Percentiles rank a stretch among this genome's conserved stretches.
Evolutionary conservation across 2,329 filamentous ascomycete genomes (phyloP).

Genomic region (Hyphodiscus sp.): DNA sequence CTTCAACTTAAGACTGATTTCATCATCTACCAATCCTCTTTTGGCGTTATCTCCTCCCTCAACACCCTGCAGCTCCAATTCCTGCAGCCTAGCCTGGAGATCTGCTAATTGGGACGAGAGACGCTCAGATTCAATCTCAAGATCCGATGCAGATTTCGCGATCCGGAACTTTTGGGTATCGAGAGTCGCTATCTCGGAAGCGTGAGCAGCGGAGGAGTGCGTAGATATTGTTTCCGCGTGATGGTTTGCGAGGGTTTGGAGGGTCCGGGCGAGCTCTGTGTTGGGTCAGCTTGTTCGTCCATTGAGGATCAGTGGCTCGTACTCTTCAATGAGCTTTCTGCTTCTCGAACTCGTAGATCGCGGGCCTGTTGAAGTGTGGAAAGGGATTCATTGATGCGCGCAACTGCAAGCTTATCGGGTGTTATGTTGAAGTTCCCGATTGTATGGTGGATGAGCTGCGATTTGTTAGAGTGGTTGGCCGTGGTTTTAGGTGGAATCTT

Average conservation of each 20-base stretch:
- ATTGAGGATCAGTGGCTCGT: constrained; percentile 25
- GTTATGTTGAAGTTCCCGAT: constrained; percentile 92
- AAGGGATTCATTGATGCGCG: constrained; percentile 78
- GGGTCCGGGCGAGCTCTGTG: constrained; percentile 61
- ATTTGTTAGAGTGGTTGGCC: neutral
- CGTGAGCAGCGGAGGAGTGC: constrained; percentile 75
- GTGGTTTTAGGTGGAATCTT: constrained; percentile 30
- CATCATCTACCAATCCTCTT: constrained; percentile 50
- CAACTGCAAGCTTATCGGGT: constrained; percentile 77
- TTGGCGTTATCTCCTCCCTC: constrained; percentile 53
- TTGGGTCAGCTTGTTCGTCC: constrained; percentile 3
- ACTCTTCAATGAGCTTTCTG: constrained; percentile 60
- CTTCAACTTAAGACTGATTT: constrained; percentile 70
- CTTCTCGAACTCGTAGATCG: constrained; percentile 66
- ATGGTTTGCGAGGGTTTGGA: constrained; percentile 68
- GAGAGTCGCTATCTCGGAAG: constrained; percentile 74
- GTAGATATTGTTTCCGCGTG: constrained; percentile 68
- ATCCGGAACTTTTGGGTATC: constrained; percentile 93
- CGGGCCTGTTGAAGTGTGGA: constrained; percentile 79
- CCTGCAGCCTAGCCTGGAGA: constrained; percentile 66
- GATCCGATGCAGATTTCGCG: constrained; percentile 82
- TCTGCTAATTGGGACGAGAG: constrained; percentile 71
- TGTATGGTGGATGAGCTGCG: constrained; percentile 82
- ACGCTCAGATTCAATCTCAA: constrained; percentile 94
- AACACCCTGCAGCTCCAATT: constrained; percentile 80